Evolutionary conservation across 192 early-diverging fungal species (phyloP), one percentile per base, ranked within the genome.

Genomic region (Cladochytrium replicatum): DNA sequence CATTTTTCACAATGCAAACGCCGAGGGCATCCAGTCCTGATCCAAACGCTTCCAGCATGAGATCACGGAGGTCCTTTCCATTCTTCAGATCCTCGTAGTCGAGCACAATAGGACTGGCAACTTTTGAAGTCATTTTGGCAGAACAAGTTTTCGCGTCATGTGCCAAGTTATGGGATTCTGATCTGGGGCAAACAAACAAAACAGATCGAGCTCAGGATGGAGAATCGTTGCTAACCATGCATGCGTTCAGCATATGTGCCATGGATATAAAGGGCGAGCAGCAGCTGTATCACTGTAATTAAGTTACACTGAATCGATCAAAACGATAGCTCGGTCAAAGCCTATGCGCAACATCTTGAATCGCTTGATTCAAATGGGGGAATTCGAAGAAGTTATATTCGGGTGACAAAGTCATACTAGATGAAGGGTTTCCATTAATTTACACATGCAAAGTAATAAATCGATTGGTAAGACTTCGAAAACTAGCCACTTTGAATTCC

Each of bases 321-420:
- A n/a, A n/a, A n/a, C n/a, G n/a, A n/a, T n/a, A 60, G 87, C 94
- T 27, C 78, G 94, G 11, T 93, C 91, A 6, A 93, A 93, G 56
- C 91, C 91, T 9, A 98, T 98, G 94, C 71, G 87, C 30, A 91
- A 88, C 63, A 91, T 98, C 44, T 66, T 98, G 27, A 66, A 63
- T 46, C 42, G 69, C 22, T 28, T 77, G n/a, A 54, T 74, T 2
- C 56, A 60, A 1, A 49, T 29, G 34, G 86, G 77, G 1, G 72
- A 81, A 29, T 93, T 91, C 55, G 78, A 86, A 47, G 82, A 85
- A 8, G 70, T 93, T 29, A 84, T 94, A 49, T 95, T 95, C 69
- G 92, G n/a, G 92, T 3, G 92, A 98, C 61, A 95, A 98, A 61
- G 88, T 91, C 7, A 91, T 98, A 48, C 68, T 95, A 0, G 89